phyloP scores from a whole-genome alignment of 2,329 filamentous ascomycete genomes.

The Claviceps fusiformis region DNA sequence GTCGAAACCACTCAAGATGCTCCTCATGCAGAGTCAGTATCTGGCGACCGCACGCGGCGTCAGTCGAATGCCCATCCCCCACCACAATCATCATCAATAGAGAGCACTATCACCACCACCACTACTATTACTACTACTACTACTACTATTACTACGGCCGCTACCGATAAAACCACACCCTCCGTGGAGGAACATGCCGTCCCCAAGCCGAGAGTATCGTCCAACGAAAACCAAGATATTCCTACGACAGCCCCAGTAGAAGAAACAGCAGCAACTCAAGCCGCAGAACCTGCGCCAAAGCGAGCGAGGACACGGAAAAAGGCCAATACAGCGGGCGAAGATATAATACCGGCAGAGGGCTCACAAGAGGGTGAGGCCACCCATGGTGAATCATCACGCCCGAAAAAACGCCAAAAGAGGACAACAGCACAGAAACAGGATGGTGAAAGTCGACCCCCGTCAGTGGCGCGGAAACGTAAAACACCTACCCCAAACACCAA shows the following conservation, averaged over 20 bases:
- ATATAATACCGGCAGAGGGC: conserved; percentile 7
- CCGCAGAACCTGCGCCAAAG: conserved; percentile 1
- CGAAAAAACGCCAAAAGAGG: conserved; percentile 21
- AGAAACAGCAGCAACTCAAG: conserved; percentile 5
- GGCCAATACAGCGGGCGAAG: conserved; percentile 6
- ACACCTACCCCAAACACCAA: conserved; percentile 10
- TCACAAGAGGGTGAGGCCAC: conserved; percentile 1
- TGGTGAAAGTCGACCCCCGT: conserved; percentile 8
- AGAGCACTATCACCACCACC: background rate
- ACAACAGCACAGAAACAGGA: conserved; percentile 13
- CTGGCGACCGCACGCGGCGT: background rate
- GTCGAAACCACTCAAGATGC: background rate
- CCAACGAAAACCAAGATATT: background rate
- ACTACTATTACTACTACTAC: background rate
- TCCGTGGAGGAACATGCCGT: background rate
- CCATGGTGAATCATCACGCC: conserved; percentile 5
- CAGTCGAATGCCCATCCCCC: conserved; percentile 1
- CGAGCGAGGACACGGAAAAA: conserved; percentile 8
- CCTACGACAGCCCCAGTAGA: background rate
- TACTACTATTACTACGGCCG: background rate
- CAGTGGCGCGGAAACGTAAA: conserved; percentile 16
- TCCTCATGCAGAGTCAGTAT: background rate
- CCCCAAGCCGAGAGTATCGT: background rate
- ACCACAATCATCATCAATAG: conserved; percentile 2
- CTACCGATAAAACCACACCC: background rate